Evolutionary conservation across 202 grass and related monocot species (phyloP).

Genomic region (Zizania palustris): DNA sequence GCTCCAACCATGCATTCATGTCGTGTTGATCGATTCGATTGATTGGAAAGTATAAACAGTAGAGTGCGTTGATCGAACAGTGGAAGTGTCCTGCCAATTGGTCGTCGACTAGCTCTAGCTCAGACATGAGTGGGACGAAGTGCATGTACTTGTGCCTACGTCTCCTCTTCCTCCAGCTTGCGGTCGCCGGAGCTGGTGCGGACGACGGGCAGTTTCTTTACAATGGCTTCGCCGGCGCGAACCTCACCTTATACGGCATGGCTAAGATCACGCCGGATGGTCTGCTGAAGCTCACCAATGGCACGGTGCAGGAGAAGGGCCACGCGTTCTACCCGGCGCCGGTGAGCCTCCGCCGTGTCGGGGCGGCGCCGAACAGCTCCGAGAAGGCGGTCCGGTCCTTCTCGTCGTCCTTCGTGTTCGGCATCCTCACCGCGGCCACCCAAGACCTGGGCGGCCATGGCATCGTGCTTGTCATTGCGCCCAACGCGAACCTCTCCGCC

Average conservation of each 20-base stretch:
- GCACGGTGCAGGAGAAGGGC: constrained; percentile 26
- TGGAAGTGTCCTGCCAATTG: too few species aligned
- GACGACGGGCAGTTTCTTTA: neutral
- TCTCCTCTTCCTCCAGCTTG: neutral
- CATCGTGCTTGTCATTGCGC: constrained; percentile 45
- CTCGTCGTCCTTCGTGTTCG: constrained; percentile 56
- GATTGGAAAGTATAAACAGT: neutral
- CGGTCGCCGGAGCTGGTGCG: neutral
- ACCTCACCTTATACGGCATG: constrained; percentile 37
- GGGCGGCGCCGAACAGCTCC: neutral
- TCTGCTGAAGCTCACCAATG: constrained; percentile 44
- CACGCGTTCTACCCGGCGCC: constrained; percentile 42
- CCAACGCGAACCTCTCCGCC: constrained; percentile 13
- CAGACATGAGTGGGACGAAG: neutral
- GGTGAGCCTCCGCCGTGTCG: constrained; percentile 19
- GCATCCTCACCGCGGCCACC: constrained; percentile 40
- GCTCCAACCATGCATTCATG: neutral
- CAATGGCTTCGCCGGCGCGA: constrained; percentile 6
- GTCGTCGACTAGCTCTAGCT: neutral
- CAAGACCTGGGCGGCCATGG: constrained; percentile 50
- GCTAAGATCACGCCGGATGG: constrained; percentile 34
- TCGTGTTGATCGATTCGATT: neutral
- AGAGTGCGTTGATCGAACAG: neutral
- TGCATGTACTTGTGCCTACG: neutral
- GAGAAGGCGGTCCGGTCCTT: constrained; percentile 36